phyloP scores from a whole-genome alignment of 192 early-diverging fungal genomes.

The Rhizophagus prolifer region DNA sequence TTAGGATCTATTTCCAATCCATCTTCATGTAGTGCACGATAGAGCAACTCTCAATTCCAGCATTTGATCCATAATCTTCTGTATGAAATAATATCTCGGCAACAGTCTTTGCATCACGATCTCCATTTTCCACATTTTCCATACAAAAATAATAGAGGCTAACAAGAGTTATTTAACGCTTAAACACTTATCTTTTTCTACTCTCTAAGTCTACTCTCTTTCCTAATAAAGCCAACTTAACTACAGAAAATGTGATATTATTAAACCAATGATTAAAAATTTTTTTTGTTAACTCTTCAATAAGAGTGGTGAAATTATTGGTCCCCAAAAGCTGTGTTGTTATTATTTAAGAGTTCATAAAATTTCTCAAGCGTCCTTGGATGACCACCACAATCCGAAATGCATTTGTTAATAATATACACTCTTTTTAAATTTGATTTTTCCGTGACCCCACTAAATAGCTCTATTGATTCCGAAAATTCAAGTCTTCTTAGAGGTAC shows the following conservation, averaged over 20 bases:
- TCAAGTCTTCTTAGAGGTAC: neutral
- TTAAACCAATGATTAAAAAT: neutral
- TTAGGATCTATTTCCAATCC: no score
- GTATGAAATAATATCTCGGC: neutral
- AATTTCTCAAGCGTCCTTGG: neutral
- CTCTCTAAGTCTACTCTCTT: neutral
- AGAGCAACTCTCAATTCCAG: no score
- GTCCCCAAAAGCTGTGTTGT: neutral
- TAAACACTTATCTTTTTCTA: neutral
- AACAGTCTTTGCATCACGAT: no score
- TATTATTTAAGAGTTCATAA: neutral
- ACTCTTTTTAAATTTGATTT: neutral
- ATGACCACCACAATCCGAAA: neutral
- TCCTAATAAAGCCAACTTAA: neutral
- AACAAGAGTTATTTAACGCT: neutral
- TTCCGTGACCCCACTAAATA: neutral
- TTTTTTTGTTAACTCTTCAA: neutral
- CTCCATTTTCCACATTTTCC: no score
- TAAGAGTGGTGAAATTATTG: neutral
- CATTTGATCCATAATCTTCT: no score
- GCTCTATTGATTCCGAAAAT: neutral
- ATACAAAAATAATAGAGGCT: constrained; percentile 6
- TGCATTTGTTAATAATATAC: neutral
- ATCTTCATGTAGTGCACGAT: no score
- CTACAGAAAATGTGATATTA: constrained; percentile 4